These are phyloP conservation scores for Ganoderma multipileum DNA, from an alignment of 1,284 basidiomycete species.

Conservation along the genomic window DNA sequence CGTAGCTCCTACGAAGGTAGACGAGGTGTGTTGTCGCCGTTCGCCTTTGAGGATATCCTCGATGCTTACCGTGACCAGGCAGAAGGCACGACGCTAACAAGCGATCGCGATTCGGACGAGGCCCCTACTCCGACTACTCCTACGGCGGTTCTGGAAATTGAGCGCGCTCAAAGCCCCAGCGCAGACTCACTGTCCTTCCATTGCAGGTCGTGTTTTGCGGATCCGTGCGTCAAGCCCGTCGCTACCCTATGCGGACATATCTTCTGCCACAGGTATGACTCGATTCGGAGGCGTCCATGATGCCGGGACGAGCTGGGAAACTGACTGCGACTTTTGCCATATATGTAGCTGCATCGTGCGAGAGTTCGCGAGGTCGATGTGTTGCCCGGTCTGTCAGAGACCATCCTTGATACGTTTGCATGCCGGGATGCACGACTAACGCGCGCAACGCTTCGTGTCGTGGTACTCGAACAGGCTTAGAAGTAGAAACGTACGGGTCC, in stretches of 20 bases:
- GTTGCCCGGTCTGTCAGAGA: slow-evolving; percentile 10
- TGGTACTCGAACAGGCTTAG: background rate
- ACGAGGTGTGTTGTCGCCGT: background rate
- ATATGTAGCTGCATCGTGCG: slow-evolving; percentile 6
- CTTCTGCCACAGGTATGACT: slow-evolving; percentile 7
- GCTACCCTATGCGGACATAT: slow-evolving; percentile 20
- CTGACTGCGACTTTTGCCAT: background rate
- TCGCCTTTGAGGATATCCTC: background rate
- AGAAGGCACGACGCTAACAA: background rate
- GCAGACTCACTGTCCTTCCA: slow-evolving; percentile 9
- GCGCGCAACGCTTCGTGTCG: background rate
- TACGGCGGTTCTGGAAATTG: background rate
- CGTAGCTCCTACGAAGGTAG: background rate
- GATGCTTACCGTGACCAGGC: background rate
- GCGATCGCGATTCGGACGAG: background rate
- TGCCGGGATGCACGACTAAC: background rate
- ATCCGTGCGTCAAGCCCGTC: slow-evolving; percentile 22
- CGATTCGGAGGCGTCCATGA: background rate
- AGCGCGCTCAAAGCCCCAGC: background rate
- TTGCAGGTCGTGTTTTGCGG: slow-evolving; percentile 19
- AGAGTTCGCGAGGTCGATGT: background rate
- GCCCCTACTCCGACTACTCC: background rate
- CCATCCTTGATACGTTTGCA: slow-evolving; percentile 6
- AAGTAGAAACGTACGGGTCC: too few species aligned
- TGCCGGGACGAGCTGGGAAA: too few species aligned